phyloP scores from a whole-genome alignment of 805 yeast species.

The Candida chilensis region DNA sequence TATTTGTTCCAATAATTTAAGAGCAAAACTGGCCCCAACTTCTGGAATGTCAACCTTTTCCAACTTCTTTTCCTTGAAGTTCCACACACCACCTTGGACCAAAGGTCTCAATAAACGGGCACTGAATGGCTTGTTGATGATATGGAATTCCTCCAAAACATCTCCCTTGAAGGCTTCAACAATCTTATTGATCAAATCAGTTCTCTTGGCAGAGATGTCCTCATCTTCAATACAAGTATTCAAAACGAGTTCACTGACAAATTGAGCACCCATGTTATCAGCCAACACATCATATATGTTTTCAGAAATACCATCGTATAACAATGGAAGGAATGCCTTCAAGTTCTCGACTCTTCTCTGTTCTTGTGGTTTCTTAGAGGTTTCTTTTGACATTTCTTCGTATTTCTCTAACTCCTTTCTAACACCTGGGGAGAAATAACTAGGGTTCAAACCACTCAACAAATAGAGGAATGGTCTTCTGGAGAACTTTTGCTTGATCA shows the following conservation, averaged over 20 bases:
- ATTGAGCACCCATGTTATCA: constrained; percentile 80
- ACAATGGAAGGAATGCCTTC: constrained; percentile 53
- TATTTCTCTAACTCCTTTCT: constrained; percentile 53
- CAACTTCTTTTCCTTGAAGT: constrained; percentile 47
- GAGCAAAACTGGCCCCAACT: constrained; percentile 54
- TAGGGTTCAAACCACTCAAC: constrained; percentile 69
- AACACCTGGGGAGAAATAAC: constrained; percentile 69
- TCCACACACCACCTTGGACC: constrained; percentile 83
- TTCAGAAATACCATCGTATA: constrained; percentile 46
- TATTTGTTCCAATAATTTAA: constrained; percentile 33
- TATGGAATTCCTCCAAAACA: constrained; percentile 55
- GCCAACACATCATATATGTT: constrained; percentile 42
- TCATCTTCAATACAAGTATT: constrained; percentile 33
- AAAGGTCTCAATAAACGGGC: constrained; percentile 67
- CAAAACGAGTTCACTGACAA: constrained; percentile 65
- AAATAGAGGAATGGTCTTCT: constrained; percentile 85
- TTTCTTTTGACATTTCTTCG: constrained; percentile 50
- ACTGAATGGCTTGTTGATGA: constrained; percentile 63
- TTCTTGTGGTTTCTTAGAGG: constrained; percentile 80
- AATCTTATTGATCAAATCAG: constrained; percentile 44
- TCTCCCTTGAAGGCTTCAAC: constrained; percentile 59
- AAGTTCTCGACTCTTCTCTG: constrained; percentile 67
- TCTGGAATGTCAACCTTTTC: constrained; percentile 33
- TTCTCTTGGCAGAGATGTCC: constrained; percentile 27
- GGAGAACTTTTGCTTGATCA: constrained; percentile 65